Base-by-base conservation (phyloP, 2,329 filamentous ascomycete species). In the Ascochyta rabiei region DNA sequence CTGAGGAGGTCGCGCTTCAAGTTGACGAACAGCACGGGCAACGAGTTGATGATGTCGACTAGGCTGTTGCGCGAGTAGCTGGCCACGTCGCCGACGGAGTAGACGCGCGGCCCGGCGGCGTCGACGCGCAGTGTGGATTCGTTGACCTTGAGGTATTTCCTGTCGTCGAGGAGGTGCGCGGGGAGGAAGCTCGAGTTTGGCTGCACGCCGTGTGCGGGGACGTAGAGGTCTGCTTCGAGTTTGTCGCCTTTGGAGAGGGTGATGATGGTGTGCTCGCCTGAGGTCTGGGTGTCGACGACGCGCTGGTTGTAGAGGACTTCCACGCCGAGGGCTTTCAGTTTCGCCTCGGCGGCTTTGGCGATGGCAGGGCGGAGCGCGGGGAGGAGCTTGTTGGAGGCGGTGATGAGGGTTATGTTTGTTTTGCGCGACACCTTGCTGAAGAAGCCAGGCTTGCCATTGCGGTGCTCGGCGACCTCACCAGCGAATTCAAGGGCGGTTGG, bases 161-260 rank as follows among this genome's bases (percentile, higher is more conserved):
- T 71, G 0, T 72, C 67, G 54, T 78, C 72, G 3, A 86, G 75
- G 35, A 83, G 77, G 6, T 74, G 64, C 4, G 64, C 46, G 0
- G 83, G 82, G 1, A 86, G 70, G 66, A 79, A 86, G 8, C 72
- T 74, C 18, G 78, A 81, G 68, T 84, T 85, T 0, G 83, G 83
- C 7, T 70, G 64, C 12, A 79, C 79, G 24, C 84, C 84, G 13
- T 77, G 77, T 0, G 81, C 81, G 3, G 79, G 77, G 50, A 86
- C 79, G 64, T 82, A 85, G 21, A 83, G 57, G 60, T 86, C 83
- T 2, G 79, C 76, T 1, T 75, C 74, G 34, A 82, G 60, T 2
- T 69, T 75, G 40, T 78, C 73, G 37, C 82, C 82, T 53, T 81
- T 79, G 56, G 58, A 51, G 13, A 75, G 61, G 0, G 57, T 62